Conservation (phyloP, 176 grass and related monocot species). For the Eragrostis curvula region DNA sequence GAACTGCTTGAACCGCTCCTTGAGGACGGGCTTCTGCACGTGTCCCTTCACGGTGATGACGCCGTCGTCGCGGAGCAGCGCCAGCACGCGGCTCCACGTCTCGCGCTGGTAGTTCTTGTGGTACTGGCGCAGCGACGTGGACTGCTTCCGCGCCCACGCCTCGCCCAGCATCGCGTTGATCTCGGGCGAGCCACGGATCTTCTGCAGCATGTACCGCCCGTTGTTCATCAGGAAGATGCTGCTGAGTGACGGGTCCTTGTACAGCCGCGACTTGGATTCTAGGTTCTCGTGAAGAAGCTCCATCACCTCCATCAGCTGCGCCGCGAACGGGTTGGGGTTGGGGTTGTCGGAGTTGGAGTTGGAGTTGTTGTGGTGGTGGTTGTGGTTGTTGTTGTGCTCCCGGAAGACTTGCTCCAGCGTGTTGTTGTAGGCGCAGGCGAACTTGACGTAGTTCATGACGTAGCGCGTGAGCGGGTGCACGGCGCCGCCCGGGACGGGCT, state of each 20-base stretch:
- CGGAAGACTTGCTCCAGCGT: conserved; percentile 93
- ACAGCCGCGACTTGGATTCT: conserved; percentile 77
- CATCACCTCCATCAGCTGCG: conserved; percentile 80
- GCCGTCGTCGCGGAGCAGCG: conserved; percentile 68
- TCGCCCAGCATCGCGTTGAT: conserved; percentile 69
- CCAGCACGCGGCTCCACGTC: conserved; percentile 83
- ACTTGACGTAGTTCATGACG: conserved; percentile 98
- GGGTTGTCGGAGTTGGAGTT: conserved; percentile 14
- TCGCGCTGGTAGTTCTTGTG: conserved; percentile 99
- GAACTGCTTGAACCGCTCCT: conserved; percentile 92
- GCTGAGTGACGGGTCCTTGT: conserved; percentile 70
- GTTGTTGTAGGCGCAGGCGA: conserved; percentile 79
- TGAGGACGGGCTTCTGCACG: conserved; percentile 77
- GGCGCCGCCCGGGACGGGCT: conserved; percentile 70
- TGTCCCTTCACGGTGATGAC: conserved; percentile 71
- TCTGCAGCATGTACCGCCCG: conserved; percentile 87
- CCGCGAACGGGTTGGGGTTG: conserved; percentile 62
- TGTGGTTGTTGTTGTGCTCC: conserved; percentile 41
- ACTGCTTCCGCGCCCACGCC: conserved; percentile 71
- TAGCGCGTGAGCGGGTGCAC: conserved; percentile 95
- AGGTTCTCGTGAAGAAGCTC: conserved; percentile 72
- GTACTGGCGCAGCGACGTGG: conserved; percentile 72
- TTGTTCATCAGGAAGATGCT: conserved; percentile 99
- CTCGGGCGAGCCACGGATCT: conserved; percentile 79
- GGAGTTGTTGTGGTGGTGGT: too few species aligned